Evolutionary conservation across 1,139 yeast species (phyloP), one percentile per base, ranked within the genome.

Genomic region (Suhomyces anneliseae): DNA sequence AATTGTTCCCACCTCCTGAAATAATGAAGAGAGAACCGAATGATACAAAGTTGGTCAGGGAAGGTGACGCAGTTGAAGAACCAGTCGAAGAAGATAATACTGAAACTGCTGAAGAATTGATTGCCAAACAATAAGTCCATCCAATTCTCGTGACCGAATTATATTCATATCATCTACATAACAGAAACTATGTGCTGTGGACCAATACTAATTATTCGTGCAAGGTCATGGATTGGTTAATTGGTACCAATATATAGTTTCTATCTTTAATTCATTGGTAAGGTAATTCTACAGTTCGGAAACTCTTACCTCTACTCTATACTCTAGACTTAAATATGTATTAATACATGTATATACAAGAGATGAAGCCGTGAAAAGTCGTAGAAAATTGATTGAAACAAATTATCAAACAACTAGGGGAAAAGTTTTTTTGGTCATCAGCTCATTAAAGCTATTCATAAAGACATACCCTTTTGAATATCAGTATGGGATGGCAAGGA

Each of bases 1-100:
- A 89, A 31, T 77, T 92, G 46, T 93, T 93, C 66, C 75, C 72
- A 49, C 76, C 85, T 14, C 80, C 85, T 7, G 82, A 83, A 52
- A 75, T 84, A 59, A 87, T 87, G 87, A 81, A 85, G 60, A 74
- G 95, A 42, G 82, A 87, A 51, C 97, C 97, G 4, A 64, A 65
- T 34, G 83, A 79, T 48, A 75, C 85, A 27, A 77, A 88, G 3
- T 66, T 75, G 42, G 65, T 64, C n/a, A 68, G 63, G 34, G 72
- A 57, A 27, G 62, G 66, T 37, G 78, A 72, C 27, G 77, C 33
- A 9, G 15, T 44, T 12, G 79, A 75, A 33, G 78, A 70, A 10
- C 72, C 66, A 36, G 74, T 64, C 14, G 75, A 69, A 39, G 81
- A 76, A 27, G 79, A 74, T 11, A 36, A 39, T n/a, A 41, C 36